Evolutionary conservation across 495 filamentous ascomycete genomes (phyloP).

Genomic region (Polyplosphaeria fusca): DNA sequence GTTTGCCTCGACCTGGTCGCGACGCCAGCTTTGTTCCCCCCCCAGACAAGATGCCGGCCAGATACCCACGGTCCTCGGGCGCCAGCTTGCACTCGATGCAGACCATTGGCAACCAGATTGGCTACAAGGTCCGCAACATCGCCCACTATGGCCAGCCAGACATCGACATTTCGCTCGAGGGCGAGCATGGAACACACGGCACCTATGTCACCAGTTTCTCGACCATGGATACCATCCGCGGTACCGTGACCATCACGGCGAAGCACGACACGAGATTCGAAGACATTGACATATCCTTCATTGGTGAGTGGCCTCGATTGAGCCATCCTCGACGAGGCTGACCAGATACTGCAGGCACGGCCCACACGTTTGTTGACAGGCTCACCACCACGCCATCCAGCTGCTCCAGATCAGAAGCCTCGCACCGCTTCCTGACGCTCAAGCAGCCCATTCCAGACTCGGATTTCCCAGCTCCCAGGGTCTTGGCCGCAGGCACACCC

Average conservation of each 20-base stretch:
- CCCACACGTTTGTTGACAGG: slow-evolving; percentile 53
- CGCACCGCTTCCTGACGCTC: slow-evolving; percentile 72
- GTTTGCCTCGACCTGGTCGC: too few relatives aligned
- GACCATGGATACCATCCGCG: slow-evolving; percentile 59
- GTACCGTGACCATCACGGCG: slow-evolving; percentile 57
- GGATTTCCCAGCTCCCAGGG: slow-evolving; percentile 64
- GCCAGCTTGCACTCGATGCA: slow-evolving; percentile 4
- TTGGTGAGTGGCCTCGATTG: slow-evolving; percentile 66
- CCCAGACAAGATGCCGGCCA: neutral
- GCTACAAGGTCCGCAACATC: slow-evolving; percentile 31
- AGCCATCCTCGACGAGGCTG: too few relatives aligned
- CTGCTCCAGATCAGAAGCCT: slow-evolving; percentile 52
- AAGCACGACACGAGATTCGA: slow-evolving; percentile 73
- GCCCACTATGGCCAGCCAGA: slow-evolving; percentile 27
- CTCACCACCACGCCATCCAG: slow-evolving; percentile 46
- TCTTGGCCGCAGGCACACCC: slow-evolving; percentile 61
- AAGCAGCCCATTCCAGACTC: slow-evolving; percentile 71
- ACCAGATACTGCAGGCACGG: slow-evolving; percentile 41
- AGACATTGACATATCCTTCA: slow-evolving; percentile 72
- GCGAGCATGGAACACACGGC: slow-evolving; percentile 36
- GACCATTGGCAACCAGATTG: slow-evolving; percentile 29
- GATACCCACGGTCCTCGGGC: slow-evolving; percentile 2
- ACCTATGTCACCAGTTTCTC: slow-evolving; percentile 52
- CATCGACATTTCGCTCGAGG: slow-evolving; percentile 41
- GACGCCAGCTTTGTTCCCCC: neutral